Conservation (phyloP, 768 basidiomycete species). For the Strobilomyces dryophilus region DNA sequence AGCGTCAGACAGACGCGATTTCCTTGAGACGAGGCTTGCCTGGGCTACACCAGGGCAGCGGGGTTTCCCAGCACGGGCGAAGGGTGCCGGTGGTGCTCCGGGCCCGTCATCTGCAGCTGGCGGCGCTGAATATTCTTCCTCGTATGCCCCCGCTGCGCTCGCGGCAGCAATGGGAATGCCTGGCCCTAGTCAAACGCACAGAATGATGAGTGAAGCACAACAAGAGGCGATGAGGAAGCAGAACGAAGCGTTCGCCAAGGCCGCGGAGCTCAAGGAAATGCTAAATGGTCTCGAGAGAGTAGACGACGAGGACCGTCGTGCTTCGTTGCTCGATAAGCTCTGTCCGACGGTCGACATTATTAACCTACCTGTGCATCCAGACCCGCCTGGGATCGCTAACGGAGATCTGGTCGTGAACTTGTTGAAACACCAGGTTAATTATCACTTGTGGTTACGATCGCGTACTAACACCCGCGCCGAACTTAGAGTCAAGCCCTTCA, state of each 20-base stretch:
- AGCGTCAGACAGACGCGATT: slow-evolving; percentile 49
- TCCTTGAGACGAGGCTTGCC: slow-evolving; percentile 59
- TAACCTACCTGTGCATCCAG: slow-evolving; percentile 63
- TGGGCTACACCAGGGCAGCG: slow-evolving; percentile 74
- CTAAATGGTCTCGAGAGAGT: slow-evolving; percentile 69
- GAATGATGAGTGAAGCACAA: slow-evolving; percentile 30
- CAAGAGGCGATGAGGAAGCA: slow-evolving; percentile 28
- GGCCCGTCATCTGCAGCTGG: slow-evolving; percentile 20
- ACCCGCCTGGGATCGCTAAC: slow-evolving; percentile 64
- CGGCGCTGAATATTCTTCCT: slow-evolving; percentile 9
- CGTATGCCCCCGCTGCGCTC: slow-evolving; percentile 14
- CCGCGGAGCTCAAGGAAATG: slow-evolving; percentile 63
- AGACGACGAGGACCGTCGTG: slow-evolving; percentile 69
- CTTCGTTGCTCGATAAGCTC: slow-evolving; percentile 65
- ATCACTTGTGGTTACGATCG: not conserved
- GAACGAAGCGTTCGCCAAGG: slow-evolving; percentile 51
- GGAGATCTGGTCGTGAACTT: slow-evolving; percentile 71
- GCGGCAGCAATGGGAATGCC: slow-evolving; percentile 16
- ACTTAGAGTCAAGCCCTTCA: slow-evolving; percentile 73
- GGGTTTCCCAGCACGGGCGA: slow-evolving; percentile 41
- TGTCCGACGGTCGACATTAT: slow-evolving; percentile 68
- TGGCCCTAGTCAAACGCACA: slow-evolving; percentile 16
- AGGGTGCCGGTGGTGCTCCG: slow-evolving; percentile 3
- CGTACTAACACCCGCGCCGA: not conserved
- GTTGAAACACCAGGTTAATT: slow-evolving; percentile 71